These are phyloP conservation scores for Gaillardinia entomophila DNA, from an alignment of 805 yeast species.

Conservation along the genomic window DNA sequence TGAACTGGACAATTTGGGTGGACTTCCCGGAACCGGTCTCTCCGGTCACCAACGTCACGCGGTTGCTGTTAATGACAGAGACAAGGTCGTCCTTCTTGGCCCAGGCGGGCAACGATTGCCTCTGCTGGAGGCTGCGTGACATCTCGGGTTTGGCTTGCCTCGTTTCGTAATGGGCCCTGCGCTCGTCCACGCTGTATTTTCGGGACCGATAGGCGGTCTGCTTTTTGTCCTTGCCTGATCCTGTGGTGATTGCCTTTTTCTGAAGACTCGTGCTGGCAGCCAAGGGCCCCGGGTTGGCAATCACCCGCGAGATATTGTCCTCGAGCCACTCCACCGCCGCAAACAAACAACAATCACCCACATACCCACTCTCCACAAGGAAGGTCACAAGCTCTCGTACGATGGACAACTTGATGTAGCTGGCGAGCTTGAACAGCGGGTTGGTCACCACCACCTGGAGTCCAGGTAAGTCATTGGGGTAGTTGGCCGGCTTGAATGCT, in stretches of 20 bases:
- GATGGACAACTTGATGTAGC: conserved; percentile 60
- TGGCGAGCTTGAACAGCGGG: conserved; percentile 51
- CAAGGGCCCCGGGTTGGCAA: conserved; percentile 73
- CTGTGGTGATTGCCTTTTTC: no score
- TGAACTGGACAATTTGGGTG: conserved; percentile 88
- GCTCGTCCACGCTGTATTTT: conserved; percentile 1
- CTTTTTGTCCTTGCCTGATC: background rate
- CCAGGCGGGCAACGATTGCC: conserved; percentile 83
- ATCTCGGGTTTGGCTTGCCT: conserved; percentile 29
- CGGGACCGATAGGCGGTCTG: background rate
- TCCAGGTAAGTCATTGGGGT: conserved; percentile 71
- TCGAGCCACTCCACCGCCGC: conserved; percentile 75
- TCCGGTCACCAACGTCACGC: conserved; percentile 80
- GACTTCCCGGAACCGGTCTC: conserved; percentile 98
- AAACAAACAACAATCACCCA: conserved; percentile 70
- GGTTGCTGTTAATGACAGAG: conserved; percentile 48
- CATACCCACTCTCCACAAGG: conserved; percentile 34
- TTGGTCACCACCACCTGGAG: conserved; percentile 43
- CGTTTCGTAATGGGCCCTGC: conserved; percentile 19
- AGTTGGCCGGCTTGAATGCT: conserved; percentile 28
- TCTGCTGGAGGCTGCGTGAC: conserved; percentile 27
- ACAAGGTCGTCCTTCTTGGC: conserved; percentile 52
- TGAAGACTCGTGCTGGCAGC: background rate
- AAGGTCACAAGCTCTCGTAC: conserved; percentile 41
- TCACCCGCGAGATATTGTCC: conserved; percentile 49